Evolutionary conservation across 78 protist genomes (phyloP).

Genomic region (Andalucia godoyi): DNA sequence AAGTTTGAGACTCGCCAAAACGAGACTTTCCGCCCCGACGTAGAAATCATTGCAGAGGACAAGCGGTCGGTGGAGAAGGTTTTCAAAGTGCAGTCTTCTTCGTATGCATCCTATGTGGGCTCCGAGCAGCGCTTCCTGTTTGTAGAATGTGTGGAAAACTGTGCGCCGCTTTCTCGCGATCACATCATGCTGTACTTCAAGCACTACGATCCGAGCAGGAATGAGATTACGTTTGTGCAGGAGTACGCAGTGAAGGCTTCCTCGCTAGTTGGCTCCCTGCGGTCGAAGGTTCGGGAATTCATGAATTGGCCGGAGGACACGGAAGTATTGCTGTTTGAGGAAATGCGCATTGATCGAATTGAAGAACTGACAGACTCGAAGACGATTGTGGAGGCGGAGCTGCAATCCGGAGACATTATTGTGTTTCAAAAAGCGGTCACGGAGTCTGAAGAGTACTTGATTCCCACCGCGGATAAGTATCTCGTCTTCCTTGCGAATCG

Average conservation of each 20-base stretch:
- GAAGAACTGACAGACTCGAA: too few species aligned
- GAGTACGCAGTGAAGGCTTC: not conserved
- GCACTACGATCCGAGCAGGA: not conserved
- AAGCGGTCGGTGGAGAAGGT: not conserved
- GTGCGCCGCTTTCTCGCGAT: not conserved
- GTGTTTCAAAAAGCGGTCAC: too few species aligned
- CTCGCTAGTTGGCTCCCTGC: not conserved
- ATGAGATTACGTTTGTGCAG: not conserved
- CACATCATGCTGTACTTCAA: not conserved
- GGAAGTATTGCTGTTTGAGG: not conserved
- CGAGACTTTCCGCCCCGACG: slow-evolving; percentile 10
- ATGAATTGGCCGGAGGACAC: not conserved
- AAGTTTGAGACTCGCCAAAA: slow-evolving; percentile 1
- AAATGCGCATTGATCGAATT: not conserved
- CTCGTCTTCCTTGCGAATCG: too few species aligned
- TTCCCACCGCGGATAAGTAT: too few species aligned
- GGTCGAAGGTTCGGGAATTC: not conserved
- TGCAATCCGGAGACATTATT: not conserved
- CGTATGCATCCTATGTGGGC: too few species aligned
- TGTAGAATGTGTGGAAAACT: too few species aligned
- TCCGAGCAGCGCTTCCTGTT: too few species aligned
- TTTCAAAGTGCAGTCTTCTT: not conserved
- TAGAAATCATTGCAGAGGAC: not conserved
- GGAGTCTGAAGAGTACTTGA: too few species aligned
- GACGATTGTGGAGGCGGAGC: not conserved